These are phyloP conservation scores for Cyclocybe aegerita DNA, from an alignment of 768 basidiomycete genomes.

Conservation along the genomic window DNA sequence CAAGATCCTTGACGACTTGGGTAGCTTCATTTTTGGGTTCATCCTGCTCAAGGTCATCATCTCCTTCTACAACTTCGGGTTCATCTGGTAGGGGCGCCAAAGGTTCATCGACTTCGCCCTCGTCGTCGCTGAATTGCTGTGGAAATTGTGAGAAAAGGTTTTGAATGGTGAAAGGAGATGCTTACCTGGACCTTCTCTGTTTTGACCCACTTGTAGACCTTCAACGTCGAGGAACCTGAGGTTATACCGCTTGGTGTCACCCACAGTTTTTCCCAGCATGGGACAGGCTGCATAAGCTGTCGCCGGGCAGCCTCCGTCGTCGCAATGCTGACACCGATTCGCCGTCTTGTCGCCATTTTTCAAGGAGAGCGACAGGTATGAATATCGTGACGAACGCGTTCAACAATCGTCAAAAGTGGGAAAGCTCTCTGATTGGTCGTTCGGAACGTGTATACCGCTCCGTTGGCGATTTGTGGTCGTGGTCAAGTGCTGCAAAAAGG, in stretches of 20 bases:
- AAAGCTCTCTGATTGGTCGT: neutral
- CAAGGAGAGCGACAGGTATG: neutral
- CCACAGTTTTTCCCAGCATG: slow-evolving; percentile 83
- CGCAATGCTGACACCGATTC: slow-evolving; percentile 74
- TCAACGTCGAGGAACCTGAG: slow-evolving; percentile 53
- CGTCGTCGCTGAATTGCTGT: slow-evolving; percentile 90
- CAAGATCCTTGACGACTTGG: slow-evolving; percentile 32
- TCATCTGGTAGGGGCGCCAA: slow-evolving; percentile 79
- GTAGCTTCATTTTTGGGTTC: slow-evolving; percentile 44
- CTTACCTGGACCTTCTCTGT: slow-evolving; percentile 77
- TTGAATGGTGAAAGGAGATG: neutral
- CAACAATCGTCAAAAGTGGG: neutral
- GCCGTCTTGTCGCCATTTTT: slow-evolving; percentile 68
- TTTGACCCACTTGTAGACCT: slow-evolving; percentile 76
- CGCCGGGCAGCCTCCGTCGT: slow-evolving; percentile 80
- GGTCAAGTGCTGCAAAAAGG: no score
- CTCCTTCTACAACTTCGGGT: slow-evolving; percentile 71
- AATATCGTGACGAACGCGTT: neutral
- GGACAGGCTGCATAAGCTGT: slow-evolving; percentile 88
- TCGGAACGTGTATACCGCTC: no score
- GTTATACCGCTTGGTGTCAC: slow-evolving; percentile 54
- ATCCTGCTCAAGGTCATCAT: slow-evolving; percentile 76
- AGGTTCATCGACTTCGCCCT: slow-evolving; percentile 76
- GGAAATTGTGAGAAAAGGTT: slow-evolving; percentile 4
- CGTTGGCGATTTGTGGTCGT: no score